Evolutionary conservation across 2,329 filamentous ascomycete species (phyloP).

Genomic region (Trichoderma aggressivum): DNA sequence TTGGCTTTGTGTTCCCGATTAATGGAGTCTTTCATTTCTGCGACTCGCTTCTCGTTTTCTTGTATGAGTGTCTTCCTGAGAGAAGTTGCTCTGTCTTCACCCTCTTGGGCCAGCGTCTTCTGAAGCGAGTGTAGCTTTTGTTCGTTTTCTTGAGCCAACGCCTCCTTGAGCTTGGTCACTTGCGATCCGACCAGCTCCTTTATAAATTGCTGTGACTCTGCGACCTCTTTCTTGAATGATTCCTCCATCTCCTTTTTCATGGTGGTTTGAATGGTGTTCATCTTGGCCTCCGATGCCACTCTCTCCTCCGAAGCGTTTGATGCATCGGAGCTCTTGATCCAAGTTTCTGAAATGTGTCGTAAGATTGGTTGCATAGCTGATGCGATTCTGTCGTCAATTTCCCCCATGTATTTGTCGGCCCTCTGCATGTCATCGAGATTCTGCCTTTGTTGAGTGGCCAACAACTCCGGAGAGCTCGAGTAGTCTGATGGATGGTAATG

Average conservation of each 20-base stretch:
- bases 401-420: conserved; percentile 14
- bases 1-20: not conserved
- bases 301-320: not conserved
- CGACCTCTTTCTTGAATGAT: not conserved
- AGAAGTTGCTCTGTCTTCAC: not conserved
- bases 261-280: not conserved
- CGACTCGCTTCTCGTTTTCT: not conserved
- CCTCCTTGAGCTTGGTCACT: not conserved
- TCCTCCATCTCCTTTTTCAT: not conserved
- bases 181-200: not conserved
- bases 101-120: not conserved
- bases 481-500: conserved; percentile 25
- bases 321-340: not conserved
- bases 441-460: conserved; percentile 21
- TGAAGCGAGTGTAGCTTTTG: not conserved
- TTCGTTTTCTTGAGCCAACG: not conserved
- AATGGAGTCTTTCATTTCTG: not conserved
- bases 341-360: not conserved
- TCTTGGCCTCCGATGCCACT: not conserved
- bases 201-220: not conserved
- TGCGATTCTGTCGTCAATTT: conserved; percentile 17
- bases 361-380: not conserved
- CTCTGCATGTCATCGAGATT: conserved; percentile 17
- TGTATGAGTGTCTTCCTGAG: not conserved
- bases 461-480: conserved; percentile 21